Evolutionary conservation across 352 stramenopile species (phyloP), one percentile per base, ranked within the genome.

Genomic region (Phytophthora crassamura): DNA sequence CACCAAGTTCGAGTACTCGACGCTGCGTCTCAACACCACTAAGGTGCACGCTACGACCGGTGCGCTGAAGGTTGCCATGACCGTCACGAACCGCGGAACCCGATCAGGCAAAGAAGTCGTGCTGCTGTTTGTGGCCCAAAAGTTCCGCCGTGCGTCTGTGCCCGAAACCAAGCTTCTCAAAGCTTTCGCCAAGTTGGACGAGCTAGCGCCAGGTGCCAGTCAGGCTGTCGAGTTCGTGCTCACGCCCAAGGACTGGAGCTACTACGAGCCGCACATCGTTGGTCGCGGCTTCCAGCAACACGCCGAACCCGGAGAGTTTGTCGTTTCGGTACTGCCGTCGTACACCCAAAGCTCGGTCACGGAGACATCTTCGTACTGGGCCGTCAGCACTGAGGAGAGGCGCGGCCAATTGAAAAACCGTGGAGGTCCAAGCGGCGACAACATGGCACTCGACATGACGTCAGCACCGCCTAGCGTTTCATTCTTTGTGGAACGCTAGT

Each of bases 121-220:
- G 8, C 52, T 97, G 55, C 68, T 96, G 2, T 94, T 93, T 46
- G 56, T 91, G 16, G 59, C 79, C 2, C 76, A 95, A 48, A 69
- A 77, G 16, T 84, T 73, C 58, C 73, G 86, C 9, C 51, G 74
- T 14, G 72, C 67, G 10, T 72, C 81, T 22, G 75, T 88, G 5
- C 88, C 88, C 0, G 84, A 93, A 58, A 74, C 74, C 48, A 94
- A 94, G 57, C 57, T 93, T 62, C 82, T 96, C 25, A 91, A 90
- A 69, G 69, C 76, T 11, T 93, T 94, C 59, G 51, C 75, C 39
- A 94, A 94, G 73, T 61, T 94, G 35, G 61, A 74, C 5, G 58
- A 89, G 10, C 39, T 66, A 5, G 34, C 74, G 0, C 55, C 64
- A 6, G 73, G 73, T 6, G 56, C 73, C 12, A 72, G 51, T 6